Conservation (phyloP, 208 protist species). For the Angomonas desouzai region DNA sequence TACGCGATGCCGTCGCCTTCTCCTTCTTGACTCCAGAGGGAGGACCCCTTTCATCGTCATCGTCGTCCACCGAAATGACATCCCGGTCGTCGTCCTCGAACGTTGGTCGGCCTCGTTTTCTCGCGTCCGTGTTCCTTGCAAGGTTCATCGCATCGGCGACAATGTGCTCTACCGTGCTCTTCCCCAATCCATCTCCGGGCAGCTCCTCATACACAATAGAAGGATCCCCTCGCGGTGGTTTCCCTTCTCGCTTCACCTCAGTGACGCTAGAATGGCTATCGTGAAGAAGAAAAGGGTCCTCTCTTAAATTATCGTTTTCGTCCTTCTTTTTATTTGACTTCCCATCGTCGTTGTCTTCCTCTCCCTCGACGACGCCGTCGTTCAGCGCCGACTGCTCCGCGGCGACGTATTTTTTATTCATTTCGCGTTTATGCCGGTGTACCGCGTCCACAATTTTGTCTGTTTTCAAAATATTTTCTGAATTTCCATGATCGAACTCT, state of each 20-base stretch:
- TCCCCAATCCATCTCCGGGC: constrained; percentile 50
- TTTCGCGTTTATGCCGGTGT: constrained; percentile 53
- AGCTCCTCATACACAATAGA: constrained; percentile 42
- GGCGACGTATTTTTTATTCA: constrained; percentile 69
- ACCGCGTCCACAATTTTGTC: constrained; percentile 52
- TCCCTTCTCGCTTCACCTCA: background rate
- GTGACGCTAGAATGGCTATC: background rate
- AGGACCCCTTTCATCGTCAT: background rate
- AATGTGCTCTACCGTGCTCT: constrained; percentile 27
- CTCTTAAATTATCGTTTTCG: constrained; percentile 13
- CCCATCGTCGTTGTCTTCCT: constrained; percentile 14
- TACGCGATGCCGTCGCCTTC: background rate
- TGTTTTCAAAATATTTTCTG: constrained; percentile 53
- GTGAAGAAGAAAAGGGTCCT: constrained; percentile 9
- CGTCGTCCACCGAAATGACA: background rate
- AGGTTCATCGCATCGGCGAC: constrained; percentile 26
- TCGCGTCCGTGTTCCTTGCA: background rate
- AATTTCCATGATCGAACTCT: constrained; percentile 47
- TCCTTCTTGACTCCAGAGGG: background rate
- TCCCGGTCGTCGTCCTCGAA: constrained; percentile 9
- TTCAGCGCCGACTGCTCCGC: constrained; percentile 24
- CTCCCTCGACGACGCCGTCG: background rate
- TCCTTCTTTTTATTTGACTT: constrained; percentile 1
- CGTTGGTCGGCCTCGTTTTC: background rate
- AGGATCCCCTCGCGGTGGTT: background rate